Evolutionary conservation across 2,329 filamentous ascomycete species (phyloP), one percentile per base, ranked within the genome.

Genomic region (Pestalotiopsis sp.): DNA sequence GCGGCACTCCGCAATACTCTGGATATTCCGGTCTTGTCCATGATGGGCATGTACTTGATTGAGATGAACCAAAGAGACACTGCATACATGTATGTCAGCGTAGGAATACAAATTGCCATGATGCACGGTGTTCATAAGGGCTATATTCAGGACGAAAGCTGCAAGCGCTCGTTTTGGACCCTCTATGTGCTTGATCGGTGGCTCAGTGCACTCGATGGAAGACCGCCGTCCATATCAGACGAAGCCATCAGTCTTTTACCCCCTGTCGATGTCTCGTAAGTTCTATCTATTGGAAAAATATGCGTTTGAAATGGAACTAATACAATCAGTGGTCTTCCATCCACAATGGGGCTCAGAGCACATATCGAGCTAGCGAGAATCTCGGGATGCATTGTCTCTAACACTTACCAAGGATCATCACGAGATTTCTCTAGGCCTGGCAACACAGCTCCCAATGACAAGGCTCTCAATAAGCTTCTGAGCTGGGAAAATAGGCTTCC

Each of bases 91-190:
- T 83, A 82, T 68, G 76, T 86, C 36, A 80, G 81, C 57, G 80
- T 81, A 14, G 84, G 84, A 36, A 84, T 85, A 78, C 81, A 83
- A 57, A 81, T 85, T 39, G 81, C 82, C 60, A 80, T 86, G 61
- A 82, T 83, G 77, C 81, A 84, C 41, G 85, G 85, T n/a, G 78
- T 83, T 1, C 82, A 86, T 70, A 76, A 80, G 14, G 83, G 82
- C 3, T 80, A 78, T 71, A 73, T 74, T 3, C 75, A 80, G 3
- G 80, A 84, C 57, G 84, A 86, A 71, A 74, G 74, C 25, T 81
- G 80, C 1, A 85, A 83, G 71, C 77, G 85, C 45, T 77, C 83
- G 5, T 86, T 87, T 67, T 87, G 85, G 85, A 87, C 84, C 0
- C 77, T 86, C 2, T 87, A 85, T 68, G 79, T 84, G n/a, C 74